Evolutionary conservation across 2,329 filamentous ascomycete species (phyloP).

Genomic region (Trichoderma asperellum): DNA sequence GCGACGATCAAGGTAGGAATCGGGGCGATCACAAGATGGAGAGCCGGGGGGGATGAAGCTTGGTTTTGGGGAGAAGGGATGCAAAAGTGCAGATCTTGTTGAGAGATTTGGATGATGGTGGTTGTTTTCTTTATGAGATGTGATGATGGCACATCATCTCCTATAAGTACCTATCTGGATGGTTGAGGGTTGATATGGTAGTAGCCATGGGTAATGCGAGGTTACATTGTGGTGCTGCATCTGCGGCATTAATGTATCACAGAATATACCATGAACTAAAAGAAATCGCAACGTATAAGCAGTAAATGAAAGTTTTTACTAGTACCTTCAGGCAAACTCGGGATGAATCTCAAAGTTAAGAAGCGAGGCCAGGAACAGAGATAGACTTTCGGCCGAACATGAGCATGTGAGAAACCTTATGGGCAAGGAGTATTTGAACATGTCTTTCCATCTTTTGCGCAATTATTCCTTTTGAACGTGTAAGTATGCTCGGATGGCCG

Average conservation of each 20-base stretch:
- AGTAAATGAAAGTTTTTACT: neutral
- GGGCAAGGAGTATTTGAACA: neutral
- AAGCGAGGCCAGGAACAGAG: neutral
- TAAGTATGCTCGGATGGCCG: neutral
- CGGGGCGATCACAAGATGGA: conserved; percentile 5
- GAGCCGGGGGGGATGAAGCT: neutral
- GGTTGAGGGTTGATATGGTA: too few relatives aligned
- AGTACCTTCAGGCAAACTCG: neutral
- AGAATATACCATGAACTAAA: neutral
- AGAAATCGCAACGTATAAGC: neutral
- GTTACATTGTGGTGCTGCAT: neutral
- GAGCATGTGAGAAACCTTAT: neutral
- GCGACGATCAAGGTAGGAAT: conserved; percentile 17
- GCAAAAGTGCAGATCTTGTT: neutral
- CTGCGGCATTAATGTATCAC: neutral
- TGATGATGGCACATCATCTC: too few relatives aligned
- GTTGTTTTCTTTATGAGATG: neutral
- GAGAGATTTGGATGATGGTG: neutral
- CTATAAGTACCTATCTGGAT: too few relatives aligned
- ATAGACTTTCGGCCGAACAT: neutral
- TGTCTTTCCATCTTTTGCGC: neutral
- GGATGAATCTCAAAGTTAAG: neutral
- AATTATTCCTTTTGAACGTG: neutral
- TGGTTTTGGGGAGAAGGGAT: neutral
- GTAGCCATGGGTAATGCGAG: neutral